Percentiles rank a stretch among this genome's conserved stretches.
Evolutionary conservation across 2,329 filamentous ascomycete species (phyloP).

Genomic region (Pseudocercospora crystallina): DNA sequence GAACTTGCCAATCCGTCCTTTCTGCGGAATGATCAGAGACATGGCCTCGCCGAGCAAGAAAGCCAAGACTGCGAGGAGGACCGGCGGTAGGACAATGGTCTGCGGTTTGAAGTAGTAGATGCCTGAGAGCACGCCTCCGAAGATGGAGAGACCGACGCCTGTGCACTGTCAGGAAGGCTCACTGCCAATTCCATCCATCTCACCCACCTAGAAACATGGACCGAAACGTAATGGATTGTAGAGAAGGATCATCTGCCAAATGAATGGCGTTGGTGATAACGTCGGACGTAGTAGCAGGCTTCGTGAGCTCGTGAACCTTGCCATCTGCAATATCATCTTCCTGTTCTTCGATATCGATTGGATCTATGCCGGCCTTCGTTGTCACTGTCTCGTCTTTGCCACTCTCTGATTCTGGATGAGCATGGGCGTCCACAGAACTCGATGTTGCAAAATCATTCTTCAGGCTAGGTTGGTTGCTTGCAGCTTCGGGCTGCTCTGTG

Average conservation of each 20-base stretch:
- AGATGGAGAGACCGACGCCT: background rate
- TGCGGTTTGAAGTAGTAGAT: conserved; percentile 6
- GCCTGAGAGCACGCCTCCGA: conserved; percentile 2
- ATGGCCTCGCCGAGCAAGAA: conserved; percentile 2
- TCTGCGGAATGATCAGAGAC: background rate
- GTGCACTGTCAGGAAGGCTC: background rate
- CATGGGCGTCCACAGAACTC: too few species aligned
- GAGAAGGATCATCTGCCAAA: background rate
- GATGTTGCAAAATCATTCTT: too few species aligned
- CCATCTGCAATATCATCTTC: background rate
- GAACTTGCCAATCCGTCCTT: conserved; percentile 1
- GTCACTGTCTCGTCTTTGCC: too few species aligned
- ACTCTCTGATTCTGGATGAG: too few species aligned
- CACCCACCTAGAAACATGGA: background rate
- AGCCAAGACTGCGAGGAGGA: background rate
- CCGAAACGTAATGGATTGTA: background rate
- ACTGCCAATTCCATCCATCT: background rate
- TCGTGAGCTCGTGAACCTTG: conserved; percentile 2
- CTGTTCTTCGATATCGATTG: too few species aligned
- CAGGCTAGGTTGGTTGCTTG: too few species aligned
- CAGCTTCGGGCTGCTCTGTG: too few species aligned
- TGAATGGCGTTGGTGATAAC: background rate
- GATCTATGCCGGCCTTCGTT: too few species aligned
- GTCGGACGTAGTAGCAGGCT: background rate
- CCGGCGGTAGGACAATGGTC: background rate